A percentile compares a stretch with the other conserved stretches of the same genome.
Conservation (phyloP, 179 eudicot genomes). For the Corrigiola litoralis region DNA sequence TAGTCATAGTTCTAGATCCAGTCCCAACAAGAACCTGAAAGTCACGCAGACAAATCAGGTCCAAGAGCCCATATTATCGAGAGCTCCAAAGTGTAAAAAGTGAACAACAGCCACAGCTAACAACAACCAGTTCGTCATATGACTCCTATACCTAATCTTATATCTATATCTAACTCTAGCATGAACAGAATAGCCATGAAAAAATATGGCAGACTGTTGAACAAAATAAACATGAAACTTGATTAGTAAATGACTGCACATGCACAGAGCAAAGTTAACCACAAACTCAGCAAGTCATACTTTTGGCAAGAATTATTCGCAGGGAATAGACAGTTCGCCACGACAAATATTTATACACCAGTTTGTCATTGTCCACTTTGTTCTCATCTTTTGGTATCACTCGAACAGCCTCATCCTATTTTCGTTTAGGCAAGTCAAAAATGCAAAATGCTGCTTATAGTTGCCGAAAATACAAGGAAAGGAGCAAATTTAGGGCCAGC, state of each 20-base stretch:
- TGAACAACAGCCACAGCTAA: neutral
- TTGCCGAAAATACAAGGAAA: too few relatives aligned
- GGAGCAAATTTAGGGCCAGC: too few relatives aligned
- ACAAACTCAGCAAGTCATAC: neutral
- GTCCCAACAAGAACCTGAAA: constrained; percentile 47
- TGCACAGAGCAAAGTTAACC: neutral
- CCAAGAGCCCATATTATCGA: neutral
- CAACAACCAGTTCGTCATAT: neutral
- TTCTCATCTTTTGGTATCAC: neutral
- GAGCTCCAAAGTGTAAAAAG: neutral
- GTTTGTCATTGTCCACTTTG: too few relatives aligned
- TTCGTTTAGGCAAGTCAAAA: neutral
- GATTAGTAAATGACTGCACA: neutral
- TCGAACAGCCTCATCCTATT: neutral
- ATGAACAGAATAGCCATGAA: neutral
- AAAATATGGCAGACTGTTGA: neutral
- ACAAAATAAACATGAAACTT: neutral
- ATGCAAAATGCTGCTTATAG: too few relatives aligned
- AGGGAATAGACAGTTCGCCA: neutral
- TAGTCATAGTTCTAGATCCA: constrained; percentile 40
- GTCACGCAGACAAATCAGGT: neutral
- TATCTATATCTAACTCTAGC: neutral
- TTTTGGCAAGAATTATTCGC: neutral
- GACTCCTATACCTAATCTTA: neutral
- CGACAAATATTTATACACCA: too few relatives aligned